phyloP scores from a whole-genome alignment of 371 early-diverging fungal species.

The Thermomucor indicae-seudaticae region DNA sequence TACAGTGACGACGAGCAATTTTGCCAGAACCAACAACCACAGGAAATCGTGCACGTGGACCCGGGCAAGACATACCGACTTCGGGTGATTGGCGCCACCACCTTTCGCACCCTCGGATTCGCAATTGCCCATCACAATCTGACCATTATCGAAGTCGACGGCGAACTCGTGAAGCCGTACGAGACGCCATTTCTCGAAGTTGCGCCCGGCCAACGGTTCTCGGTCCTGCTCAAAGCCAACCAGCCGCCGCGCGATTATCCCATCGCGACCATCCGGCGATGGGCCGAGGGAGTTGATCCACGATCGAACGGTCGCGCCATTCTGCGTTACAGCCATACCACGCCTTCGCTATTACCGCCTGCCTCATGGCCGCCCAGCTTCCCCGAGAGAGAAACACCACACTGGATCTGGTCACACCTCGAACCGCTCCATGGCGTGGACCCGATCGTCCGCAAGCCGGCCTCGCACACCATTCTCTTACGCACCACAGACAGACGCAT shows the following conservation, averaged over 20 bases:
- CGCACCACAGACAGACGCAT: constrained; percentile 14
- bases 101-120: constrained; percentile 38
- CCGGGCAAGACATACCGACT: constrained; percentile 30
- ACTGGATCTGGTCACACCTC: constrained; percentile 33
- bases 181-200: constrained; percentile 25
- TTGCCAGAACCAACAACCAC: too few relatives aligned
- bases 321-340: constrained; percentile 15
- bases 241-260: constrained; percentile 20
- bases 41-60: constrained; percentile 16
- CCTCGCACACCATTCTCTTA: constrained; percentile 25
- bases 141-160: constrained; percentile 47
- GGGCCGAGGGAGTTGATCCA: constrained; percentile 25
- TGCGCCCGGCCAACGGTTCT: constrained; percentile 42
- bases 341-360: background rate
- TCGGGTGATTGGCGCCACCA: constrained; percentile 36
- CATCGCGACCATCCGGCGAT: constrained; percentile 23
- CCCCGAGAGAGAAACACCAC: constrained; percentile 1
- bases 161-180: constrained; percentile 30
- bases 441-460: constrained; percentile 13
- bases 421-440: constrained; percentile 33
- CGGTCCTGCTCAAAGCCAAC: constrained; percentile 27
- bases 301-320: constrained; percentile 31
- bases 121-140: constrained; percentile 34
- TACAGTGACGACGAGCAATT: too few relatives aligned
- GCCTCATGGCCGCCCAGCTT: background rate